Base-by-base conservation (phyloP, 2,329 filamentous ascomycete genomes). In the Acrocalymma vagum region DNA sequence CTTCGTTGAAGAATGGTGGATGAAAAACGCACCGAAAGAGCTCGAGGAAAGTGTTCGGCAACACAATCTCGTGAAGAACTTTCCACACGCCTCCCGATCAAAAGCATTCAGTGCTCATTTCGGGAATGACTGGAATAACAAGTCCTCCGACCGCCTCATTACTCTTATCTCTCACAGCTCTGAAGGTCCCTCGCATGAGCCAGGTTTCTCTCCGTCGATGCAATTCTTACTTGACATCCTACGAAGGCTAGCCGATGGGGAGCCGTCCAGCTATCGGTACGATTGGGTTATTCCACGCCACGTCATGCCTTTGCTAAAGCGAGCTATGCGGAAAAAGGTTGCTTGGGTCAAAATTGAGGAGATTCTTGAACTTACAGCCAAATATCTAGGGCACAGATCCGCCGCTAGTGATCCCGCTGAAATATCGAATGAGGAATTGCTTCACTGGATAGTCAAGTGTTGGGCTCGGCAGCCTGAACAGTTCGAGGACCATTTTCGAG, bases 121-220 rank as follows among this genome's bases (percentile, higher is more conserved):
- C 6, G 40, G n/a, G n/a, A n/a, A n/a, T n/a, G n/a, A n/a, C n/a
- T n/a, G n/a, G n/a, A n/a, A n/a, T n/a, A n/a, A n/a, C n/a, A n/a
- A n/a, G n/a, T n/a, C n/a, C n/a, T n/a, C n/a, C n/a, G n/a, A n/a
- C n/a, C n/a, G n/a, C n/a, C n/a, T n/a, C n/a, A n/a, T n/a, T n/a
- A n/a, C n/a, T n/a, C n/a, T n/a, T n/a, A n/a, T n/a, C n/a, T n/a
- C n/a, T n/a, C n/a, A n/a, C n/a, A n/a, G n/a, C n/a, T n/a, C n/a
- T n/a, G n/a, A n/a, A n/a, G n/a, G n/a, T n/a, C n/a, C n/a, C n/a
- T n/a, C 42, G 6, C 13, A 20, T 11, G 17, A 34, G 6, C 31
- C 17, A 9, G 45, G 53, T 3, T 49, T 64, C 26, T 63, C 62
- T 4, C 40, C 45, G 3, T 62, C 62, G 2, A 66, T 67, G 63